A percentile compares a stretch with the other conserved stretches of the same genome.
These are phyloP conservation scores for Fusarium mangiferae DNA, from an alignment of 2,329 filamentous ascomycete species.

Conservation along the genomic window DNA sequence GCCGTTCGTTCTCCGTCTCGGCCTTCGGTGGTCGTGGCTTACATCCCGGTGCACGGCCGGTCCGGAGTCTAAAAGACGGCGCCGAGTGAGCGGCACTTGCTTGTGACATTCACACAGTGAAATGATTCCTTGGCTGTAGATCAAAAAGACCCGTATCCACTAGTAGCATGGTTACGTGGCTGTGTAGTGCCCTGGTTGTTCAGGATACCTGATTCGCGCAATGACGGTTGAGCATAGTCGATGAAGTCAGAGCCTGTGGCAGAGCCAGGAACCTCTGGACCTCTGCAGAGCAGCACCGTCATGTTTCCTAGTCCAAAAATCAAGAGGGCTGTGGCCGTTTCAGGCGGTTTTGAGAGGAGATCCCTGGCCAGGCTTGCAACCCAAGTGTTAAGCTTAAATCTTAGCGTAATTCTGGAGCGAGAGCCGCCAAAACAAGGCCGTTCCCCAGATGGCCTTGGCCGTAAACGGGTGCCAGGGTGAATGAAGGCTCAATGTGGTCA, in stretches of 20 bases:
- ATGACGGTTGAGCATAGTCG: not conserved
- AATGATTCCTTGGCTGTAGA: slow-evolving; percentile 20
- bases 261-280: not conserved
- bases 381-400: slow-evolving; percentile 36
- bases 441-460: not conserved
- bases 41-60: slow-evolving; percentile 18
- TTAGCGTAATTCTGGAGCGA: slow-evolving; percentile 27
- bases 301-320: not conserved
- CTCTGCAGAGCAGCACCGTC: not conserved
- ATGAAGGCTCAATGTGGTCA: slow-evolving; percentile 1
- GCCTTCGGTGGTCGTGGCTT: slow-evolving; percentile 18
- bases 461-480: not conserved
- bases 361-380: slow-evolving; percentile 20
- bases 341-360: slow-evolving; percentile 6
- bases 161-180: slow-evolving; percentile 24
- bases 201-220: slow-evolving; percentile 2
- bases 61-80: slow-evolving; percentile 34
- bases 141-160: slow-evolving; percentile 14
- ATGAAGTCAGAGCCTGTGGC: slow-evolving; percentile 2
- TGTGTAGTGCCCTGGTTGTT: slow-evolving; percentile 13
- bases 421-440: slow-evolving; percentile 22
- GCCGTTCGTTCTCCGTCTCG: slow-evolving; percentile 18
- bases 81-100: slow-evolving; percentile 24
- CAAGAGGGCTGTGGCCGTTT: slow-evolving; percentile 14
- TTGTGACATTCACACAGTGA: slow-evolving; percentile 26